phyloP scores from a whole-genome alignment of 495 filamentous ascomycete genomes.

The Penicillium cataractarum region DNA sequence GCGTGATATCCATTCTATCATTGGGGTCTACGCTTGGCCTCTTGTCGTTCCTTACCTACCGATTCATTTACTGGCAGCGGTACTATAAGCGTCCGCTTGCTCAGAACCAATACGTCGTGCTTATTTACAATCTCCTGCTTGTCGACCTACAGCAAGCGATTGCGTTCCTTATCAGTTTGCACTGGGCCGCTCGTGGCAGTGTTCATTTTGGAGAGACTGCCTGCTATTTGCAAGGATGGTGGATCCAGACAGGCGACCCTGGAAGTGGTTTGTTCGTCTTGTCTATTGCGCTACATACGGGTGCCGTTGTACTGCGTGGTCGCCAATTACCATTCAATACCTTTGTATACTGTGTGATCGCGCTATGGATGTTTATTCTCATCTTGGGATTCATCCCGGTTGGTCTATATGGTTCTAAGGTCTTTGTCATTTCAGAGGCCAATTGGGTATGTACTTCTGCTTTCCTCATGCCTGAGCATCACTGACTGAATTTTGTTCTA shows the following conservation, averaged over 20 bases:
- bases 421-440: slow-evolving; percentile 57
- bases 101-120: slow-evolving; percentile 70
- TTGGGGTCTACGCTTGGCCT: slow-evolving; percentile 57
- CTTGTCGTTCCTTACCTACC: slow-evolving; percentile 58
- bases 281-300: slow-evolving; percentile 69
- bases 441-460: slow-evolving; percentile 42
- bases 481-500: background rate
- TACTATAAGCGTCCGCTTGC: slow-evolving; percentile 46
- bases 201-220: slow-evolving; percentile 59
- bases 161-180: slow-evolving; percentile 66
- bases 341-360: slow-evolving; percentile 53
- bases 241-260: slow-evolving; percentile 69
- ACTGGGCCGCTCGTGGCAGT: slow-evolving; percentile 55
- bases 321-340: slow-evolving; percentile 55
- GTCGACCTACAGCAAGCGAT: slow-evolving; percentile 72
- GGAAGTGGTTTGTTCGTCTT: slow-evolving; percentile 70
- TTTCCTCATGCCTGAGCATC: background rate
- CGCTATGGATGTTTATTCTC: slow-evolving; percentile 62
- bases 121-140: slow-evolving; percentile 73
- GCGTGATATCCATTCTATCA: slow-evolving; percentile 58
- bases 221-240: slow-evolving; percentile 73
- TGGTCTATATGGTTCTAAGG: slow-evolving; percentile 52
- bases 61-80: slow-evolving; percentile 58
- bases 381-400: slow-evolving; percentile 58
- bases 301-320: slow-evolving; percentile 59